Evolutionary conservation across 768 basidiomycete species (phyloP), one percentile per base, ranked within the genome.

Genomic region (Boletus subparvulus): DNA sequence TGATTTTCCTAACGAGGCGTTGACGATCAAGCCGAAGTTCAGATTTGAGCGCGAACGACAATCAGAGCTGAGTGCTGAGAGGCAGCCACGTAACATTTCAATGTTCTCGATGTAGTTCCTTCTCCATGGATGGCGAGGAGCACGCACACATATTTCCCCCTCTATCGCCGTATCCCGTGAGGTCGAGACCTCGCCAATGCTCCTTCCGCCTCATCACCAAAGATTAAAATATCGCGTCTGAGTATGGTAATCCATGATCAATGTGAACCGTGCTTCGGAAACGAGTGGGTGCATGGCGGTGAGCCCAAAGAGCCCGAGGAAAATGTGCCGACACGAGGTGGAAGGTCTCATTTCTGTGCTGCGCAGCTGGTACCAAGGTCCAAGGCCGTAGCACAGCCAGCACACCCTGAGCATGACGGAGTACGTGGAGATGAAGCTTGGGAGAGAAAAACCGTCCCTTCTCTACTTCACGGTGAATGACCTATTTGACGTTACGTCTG

Each of bases 211-310:
- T 42, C 45, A 40, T 57, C 59, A 50, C 42, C 32, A 55, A 21
- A 56, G 36, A 69, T 67, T 61, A 69, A 69, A 61, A 65, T 50
- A 47, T 52, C 12, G 47, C 51, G 62, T 55, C 40, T 5, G 17
- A 4, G 50, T 53, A 58, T 48, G 47, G 52, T 56, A 45, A 60
- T 56, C 7, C 8, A 12, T 36, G 53, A 56, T 53, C 42, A 21
- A 52, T 58, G 53, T 33, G 50, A 50, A 54, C 35, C 6, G 42
- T 40, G 50, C 21, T 10, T 47, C 57, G 55, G 60, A 8, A 42
- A 37, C 47, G 46, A 50, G 59, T 65, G 61, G 66, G 11, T 56
- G 35, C 47, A 45, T 26, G 37, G 49, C 40, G 42, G 61, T 43
- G 56, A 52, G 21, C 16, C 49, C 36, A 44, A 54, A 50, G 46